Evolutionary conservation across 2,329 filamentous ascomycete genomes (phyloP).

Genomic region (Talaromyces sp.): DNA sequence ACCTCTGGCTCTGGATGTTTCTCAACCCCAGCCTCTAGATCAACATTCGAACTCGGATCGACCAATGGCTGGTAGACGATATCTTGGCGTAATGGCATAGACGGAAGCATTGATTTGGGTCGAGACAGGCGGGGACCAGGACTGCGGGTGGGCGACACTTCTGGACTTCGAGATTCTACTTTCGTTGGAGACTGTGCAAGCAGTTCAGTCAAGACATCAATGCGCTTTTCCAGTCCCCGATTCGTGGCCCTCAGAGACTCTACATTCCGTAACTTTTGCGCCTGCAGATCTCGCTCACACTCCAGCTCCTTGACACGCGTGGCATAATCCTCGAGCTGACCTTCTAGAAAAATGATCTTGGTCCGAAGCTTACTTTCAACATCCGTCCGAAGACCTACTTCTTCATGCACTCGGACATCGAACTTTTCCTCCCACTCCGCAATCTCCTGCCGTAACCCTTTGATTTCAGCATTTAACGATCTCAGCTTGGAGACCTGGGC

Average conservation of each 20-base stretch:
- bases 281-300: conserved; percentile 28
- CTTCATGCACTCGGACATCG: conserved; percentile 29
- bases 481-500: conserved; percentile 35
- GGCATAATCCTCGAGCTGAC: conserved; percentile 27
- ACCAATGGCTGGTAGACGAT: neutral
- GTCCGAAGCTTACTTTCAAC: conserved; percentile 26
- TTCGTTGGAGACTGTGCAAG: conserved; percentile 33
- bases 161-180: conserved; percentile 18
- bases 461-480: conserved; percentile 26
- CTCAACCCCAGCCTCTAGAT: neutral
- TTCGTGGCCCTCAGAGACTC: conserved; percentile 30
- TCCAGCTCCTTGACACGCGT: conserved; percentile 29
- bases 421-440: conserved; percentile 29
- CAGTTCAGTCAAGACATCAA: conserved; percentile 33
- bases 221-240: conserved; percentile 28
- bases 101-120: conserved; percentile 19
- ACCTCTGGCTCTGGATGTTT: neutral
- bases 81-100: conserved; percentile 7
- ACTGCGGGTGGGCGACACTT: conserved; percentile 15
- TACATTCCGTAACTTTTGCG: conserved; percentile 29
- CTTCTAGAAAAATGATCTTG: conserved; percentile 29
- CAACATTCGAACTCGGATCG: neutral
- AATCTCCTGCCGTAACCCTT: conserved; percentile 29
- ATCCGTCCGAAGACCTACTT: conserved; percentile 25
- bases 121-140: conserved; percentile 14